Base-by-base conservation (phyloP, 1,139 yeast species). In the Neolecta irregularis region DNA sequence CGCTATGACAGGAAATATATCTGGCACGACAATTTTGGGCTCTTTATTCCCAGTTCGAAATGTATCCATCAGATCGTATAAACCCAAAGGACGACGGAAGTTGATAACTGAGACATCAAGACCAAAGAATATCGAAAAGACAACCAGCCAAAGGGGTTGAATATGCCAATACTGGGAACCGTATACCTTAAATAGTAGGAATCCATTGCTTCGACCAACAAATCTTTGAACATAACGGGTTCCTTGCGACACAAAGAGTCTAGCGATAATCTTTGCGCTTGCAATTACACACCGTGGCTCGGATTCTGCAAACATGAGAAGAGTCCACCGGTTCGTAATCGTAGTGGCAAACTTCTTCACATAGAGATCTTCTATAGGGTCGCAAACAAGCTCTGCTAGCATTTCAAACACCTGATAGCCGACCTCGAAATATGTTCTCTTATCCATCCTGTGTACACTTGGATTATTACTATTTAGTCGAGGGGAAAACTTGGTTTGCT, bases 241-340 rank as follows among this genome's bases (percentile, higher is more conserved):
- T 0, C 74, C 74, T 7, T 67, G 54, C 1, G 63, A 53, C 21
- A 59, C 54, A 15, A 77, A 54, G 5, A 72, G 52, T 35, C 62
- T 63, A 5, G 72, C 55, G 15, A 77, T 51, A 7, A 77, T 51
- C 13, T 65, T 58, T 6, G 76, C 48, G 0, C 72, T 67, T 40
- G 64, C 53, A 24, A 59, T 55, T 1, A 69, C 65, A 4, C 69
- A 65, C 8, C 56, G 54, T 4, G 60, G 56, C 32, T 54, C 45
- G 1, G 56, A 48, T 33, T 60, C 58, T 32, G 65, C 64, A 25
- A 78, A 48, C 2, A 75, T 52, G 22, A 75, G 53, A n/a, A 77
- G 52, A 2, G 74, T 57, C 76, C 83, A 73, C 49, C 41, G 18
- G 16, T 23, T 26, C 1, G 79, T 68, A 5, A 76, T 62, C 0